Evolutionary conservation across 768 basidiomycete genomes (phyloP), one percentile per base, ranked within the genome.

Genomic region (Tylopilus intermedius): DNA sequence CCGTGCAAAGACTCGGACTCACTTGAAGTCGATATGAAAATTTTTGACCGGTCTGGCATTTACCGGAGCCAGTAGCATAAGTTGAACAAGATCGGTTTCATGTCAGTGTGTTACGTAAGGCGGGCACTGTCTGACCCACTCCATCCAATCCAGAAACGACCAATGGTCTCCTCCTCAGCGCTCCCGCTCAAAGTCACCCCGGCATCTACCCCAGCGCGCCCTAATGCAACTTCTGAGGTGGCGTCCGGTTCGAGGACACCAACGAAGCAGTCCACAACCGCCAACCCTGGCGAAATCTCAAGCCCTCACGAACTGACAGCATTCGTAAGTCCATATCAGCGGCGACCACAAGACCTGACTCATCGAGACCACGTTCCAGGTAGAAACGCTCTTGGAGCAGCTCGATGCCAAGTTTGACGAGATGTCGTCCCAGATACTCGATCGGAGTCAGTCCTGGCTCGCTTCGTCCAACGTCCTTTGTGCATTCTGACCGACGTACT

Each of bases 221-320:
- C 66, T 0, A 49, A 49, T 8, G 42, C 61, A 22, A 38, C 51
- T 14, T 55, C 67, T 7, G 68, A 65, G 2, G 54, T 37, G 46
- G 54, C 63, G 50, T 55, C 65, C 22, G 58, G 50, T 43, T 41
- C 58, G 29, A 60, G 54, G 61, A 82, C 79, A n/a, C 79, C 80
- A 24, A 74, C 78, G 50, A 80, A 78, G 57, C 75, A 75, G 49
- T 53, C 61, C 0, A 52, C 70, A 22, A 63, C 64, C 53, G 53
- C 70, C 33, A 69, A 62, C 57, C 69, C 77, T 0, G 74, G 74
- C 52, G 89, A 93, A 60, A 91, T 91, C 33, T 91, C 93, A 2
- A 92, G 90, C 62, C 94, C 94, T 1, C 93, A 94, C 67, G 94
- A 96, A 67, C 71, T 96, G 58, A 95, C 94, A 29, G 91, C 91